Evolutionary conservation across 2,329 filamentous ascomycete species (phyloP).

Genomic region (Nigrograna mackinnonii): DNA sequence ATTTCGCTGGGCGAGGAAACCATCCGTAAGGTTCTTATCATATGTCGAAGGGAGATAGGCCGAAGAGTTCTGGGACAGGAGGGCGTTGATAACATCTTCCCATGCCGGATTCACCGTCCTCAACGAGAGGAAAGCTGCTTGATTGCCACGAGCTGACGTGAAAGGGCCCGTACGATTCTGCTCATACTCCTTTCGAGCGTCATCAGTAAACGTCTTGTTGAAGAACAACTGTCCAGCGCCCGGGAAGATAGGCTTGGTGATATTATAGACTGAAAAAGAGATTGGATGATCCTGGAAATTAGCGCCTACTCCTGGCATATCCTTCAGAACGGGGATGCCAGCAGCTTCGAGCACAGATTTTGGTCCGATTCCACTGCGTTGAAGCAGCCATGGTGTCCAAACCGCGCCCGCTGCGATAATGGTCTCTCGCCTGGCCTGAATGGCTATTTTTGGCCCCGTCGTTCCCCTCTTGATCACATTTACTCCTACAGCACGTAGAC

Average conservation of each 20-base stretch:
- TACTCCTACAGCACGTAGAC: conserved; percentile 7
- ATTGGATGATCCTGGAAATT: conserved; percentile 18
- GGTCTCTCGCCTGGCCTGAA: conserved; percentile 46
- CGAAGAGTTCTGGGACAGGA: conserved; percentile 3
- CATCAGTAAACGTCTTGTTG: conserved; percentile 27
- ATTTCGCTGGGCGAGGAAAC: conserved; percentile 25
- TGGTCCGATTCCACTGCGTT: conserved; percentile 15
- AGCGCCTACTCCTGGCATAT: conserved; percentile 14
- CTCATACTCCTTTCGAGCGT: conserved; percentile 29
- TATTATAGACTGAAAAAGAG: conserved; percentile 14
- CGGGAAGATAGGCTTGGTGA: conserved; percentile 19
- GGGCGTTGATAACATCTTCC: neutral
- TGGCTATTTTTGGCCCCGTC: neutral
- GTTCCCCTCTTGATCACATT: conserved; percentile 1
- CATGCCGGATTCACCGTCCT: conserved; percentile 1
- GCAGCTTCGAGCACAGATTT: conserved; percentile 7
- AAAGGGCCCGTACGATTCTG: conserved; percentile 28
- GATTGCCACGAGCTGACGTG: conserved; percentile 16
- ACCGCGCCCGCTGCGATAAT: conserved; percentile 60
- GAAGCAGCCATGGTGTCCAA: conserved; percentile 59
- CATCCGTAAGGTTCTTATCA: conserved; percentile 7
- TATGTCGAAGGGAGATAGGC: conserved; percentile 8
- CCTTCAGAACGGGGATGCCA: conserved; percentile 5
- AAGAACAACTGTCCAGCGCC: conserved; percentile 18
- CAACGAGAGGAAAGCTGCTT: conserved; percentile 7